phyloP scores from a whole-genome alignment of 805 yeast species.

The Kockiozyma suomiensis region DNA sequence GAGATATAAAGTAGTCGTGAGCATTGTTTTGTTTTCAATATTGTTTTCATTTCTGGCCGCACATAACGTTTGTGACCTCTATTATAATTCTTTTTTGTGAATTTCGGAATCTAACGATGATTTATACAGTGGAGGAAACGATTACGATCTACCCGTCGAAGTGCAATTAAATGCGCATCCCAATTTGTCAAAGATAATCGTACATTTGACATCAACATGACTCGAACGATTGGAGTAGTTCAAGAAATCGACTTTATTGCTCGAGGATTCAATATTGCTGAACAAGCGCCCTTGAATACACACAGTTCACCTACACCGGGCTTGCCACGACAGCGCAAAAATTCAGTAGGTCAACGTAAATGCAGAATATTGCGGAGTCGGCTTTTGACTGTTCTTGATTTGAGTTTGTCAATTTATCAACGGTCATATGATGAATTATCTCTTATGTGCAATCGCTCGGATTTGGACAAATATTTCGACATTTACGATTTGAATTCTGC shows the following conservation, averaged over 20 bases:
- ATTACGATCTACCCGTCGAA: constrained; percentile 27
- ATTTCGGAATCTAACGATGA: not conserved
- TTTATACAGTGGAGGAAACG: constrained; percentile 28
- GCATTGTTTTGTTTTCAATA: constrained; percentile 15
- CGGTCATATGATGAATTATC: constrained; percentile 20
- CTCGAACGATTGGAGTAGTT: constrained; percentile 30
- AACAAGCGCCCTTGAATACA: not conserved
- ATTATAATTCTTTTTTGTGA: not conserved
- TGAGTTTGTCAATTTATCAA: constrained; percentile 24
- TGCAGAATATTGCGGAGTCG: constrained; percentile 26
- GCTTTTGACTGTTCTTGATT: constrained; percentile 26
- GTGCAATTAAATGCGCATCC: constrained; percentile 18
- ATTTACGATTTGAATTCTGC: constrained; percentile 28
- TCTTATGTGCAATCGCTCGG: constrained; percentile 15
- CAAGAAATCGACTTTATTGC: constrained; percentile 36
- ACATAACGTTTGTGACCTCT: constrained; percentile 25
- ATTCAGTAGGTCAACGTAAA: constrained; percentile 1
- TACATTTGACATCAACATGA: constrained; percentile 29
- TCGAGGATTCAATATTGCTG: constrained; percentile 14
- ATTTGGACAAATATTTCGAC: constrained; percentile 31
- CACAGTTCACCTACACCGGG: not conserved
- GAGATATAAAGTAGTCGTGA: constrained; percentile 17
- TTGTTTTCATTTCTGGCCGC: constrained; percentile 28
- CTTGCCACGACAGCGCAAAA: not conserved
- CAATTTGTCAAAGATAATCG: constrained; percentile 29